These are phyloP conservation scores for Colletotrichum camelliae DNA, from an alignment of 2,329 filamentous ascomycete genomes.

Conservation along the genomic window DNA sequence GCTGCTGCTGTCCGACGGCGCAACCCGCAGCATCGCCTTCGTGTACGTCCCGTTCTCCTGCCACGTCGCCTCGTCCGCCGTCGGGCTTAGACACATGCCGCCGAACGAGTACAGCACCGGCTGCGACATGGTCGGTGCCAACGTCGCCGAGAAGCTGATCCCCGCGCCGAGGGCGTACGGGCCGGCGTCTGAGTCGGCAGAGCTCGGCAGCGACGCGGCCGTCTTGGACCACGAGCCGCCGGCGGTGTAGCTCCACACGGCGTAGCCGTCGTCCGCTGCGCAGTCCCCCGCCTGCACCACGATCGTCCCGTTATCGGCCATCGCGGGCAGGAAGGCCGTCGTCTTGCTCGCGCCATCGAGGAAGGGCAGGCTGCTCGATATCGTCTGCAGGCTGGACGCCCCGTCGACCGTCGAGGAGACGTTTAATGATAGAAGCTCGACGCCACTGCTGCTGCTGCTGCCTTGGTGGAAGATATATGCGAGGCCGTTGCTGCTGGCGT, in stretches of 20 bases:
- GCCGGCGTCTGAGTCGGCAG: slow-evolving; percentile 27
- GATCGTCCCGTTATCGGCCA: slow-evolving; percentile 72
- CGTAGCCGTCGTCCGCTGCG: slow-evolving; percentile 51
- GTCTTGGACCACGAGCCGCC: slow-evolving; percentile 49
- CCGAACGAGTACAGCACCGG: slow-evolving; percentile 78
- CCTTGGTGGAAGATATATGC: slow-evolving; percentile 74
- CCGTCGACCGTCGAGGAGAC: slow-evolving; percentile 62
- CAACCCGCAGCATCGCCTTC: slow-evolving; percentile 75
- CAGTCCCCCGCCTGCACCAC: slow-evolving; percentile 80
- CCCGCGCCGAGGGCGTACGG: slow-evolving; percentile 60
- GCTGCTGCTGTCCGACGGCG: slow-evolving; percentile 43
- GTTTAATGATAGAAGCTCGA: slow-evolving; percentile 69
- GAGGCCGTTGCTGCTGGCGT: slow-evolving; percentile 49
- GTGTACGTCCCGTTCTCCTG: slow-evolving; percentile 77
- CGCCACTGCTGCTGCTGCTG: slow-evolving; percentile 35
- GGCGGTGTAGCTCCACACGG: slow-evolving; percentile 74
- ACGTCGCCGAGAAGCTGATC: slow-evolving; percentile 71
- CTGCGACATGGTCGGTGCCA: slow-evolving; percentile 56
- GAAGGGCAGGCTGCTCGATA: slow-evolving; percentile 69
- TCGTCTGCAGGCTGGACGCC: slow-evolving; percentile 48
- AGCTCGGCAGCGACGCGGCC: slow-evolving; percentile 21
- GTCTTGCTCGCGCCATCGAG: slow-evolving; percentile 49
- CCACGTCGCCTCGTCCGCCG: slow-evolving; percentile 58
- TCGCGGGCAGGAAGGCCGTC: slow-evolving; percentile 69
- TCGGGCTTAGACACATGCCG: slow-evolving; percentile 78